phyloP scores from a whole-genome alignment of 129 eudicot species.

The Ambrosia artemisiifolia region DNA sequence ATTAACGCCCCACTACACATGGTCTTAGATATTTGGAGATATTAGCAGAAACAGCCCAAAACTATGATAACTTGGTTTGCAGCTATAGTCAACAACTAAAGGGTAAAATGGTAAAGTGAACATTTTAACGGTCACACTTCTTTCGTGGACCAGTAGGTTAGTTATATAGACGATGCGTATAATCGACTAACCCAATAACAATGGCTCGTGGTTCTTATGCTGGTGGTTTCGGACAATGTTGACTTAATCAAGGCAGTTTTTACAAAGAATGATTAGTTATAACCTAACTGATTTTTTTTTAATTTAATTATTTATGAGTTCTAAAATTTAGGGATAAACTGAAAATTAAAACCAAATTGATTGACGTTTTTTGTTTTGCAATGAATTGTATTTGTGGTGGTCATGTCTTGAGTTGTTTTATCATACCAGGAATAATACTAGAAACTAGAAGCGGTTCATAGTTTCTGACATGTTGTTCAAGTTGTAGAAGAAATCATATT shows the following conservation, averaged over 20 bases:
- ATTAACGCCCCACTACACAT: no score
- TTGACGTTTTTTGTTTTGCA: no score
- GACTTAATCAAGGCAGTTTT: no score
- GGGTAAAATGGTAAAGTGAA: background rate
- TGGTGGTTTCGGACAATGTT: no score
- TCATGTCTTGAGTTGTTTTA: background rate
- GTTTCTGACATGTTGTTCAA: constrained; percentile 5
- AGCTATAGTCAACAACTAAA: background rate
- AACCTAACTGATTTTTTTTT: no score
- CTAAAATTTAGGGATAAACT: no score
- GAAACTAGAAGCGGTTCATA: background rate
- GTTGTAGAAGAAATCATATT: background rate
- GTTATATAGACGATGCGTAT: background rate
- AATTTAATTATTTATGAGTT: no score
- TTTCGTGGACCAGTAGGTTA: background rate
- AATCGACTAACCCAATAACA: background rate
- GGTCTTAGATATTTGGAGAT: background rate
- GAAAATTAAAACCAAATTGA: no score
- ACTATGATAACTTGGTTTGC: background rate
- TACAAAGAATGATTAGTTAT: background rate
- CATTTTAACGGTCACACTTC: background rate
- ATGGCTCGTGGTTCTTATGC: background rate
- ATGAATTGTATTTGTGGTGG: background rate
- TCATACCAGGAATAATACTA: background rate
- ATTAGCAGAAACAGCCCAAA: constrained; percentile 11